Conservation (phyloP, 225 moss, liverwort and hornwort genomes). For the Pseudisothecium myosuroides region DNA sequence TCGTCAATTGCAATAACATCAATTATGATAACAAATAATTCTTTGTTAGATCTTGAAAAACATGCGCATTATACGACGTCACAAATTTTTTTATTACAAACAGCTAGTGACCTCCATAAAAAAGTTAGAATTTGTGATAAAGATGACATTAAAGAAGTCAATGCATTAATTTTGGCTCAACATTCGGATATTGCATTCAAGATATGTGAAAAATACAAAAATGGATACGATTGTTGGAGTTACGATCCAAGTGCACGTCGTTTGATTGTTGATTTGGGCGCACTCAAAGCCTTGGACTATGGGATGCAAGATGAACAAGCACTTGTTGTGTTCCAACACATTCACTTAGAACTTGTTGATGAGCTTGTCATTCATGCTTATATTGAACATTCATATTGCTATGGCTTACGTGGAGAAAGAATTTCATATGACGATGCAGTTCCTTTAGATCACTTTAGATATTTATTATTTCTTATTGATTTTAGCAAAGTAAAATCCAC, state of each 20-base stretch:
- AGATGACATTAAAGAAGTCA: not conserved
- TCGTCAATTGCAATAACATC: not conserved
- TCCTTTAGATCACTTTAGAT: not conserved
- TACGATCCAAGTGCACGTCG: not conserved
- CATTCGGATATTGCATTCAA: not conserved
- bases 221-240: not conserved
- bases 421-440: not conserved
- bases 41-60: not conserved
- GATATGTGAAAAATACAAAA: not conserved
- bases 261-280: not conserved
- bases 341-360: not conserved
- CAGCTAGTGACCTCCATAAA: not conserved
- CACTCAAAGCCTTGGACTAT: not conserved
- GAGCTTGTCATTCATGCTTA: not conserved
- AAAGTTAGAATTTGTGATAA: not conserved
- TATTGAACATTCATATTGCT: not conserved
- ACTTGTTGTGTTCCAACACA: not conserved
- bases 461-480: not conserved
- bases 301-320: not conserved
- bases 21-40: not conserved
- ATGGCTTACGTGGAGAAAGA: too few species aligned
- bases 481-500: not conserved
- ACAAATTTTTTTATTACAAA: not conserved
- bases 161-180: not conserved
- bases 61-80: fast-evolving